Conservation (phyloP, 371 early-diverging fungal genomes). For the Mycotypha africana region DNA sequence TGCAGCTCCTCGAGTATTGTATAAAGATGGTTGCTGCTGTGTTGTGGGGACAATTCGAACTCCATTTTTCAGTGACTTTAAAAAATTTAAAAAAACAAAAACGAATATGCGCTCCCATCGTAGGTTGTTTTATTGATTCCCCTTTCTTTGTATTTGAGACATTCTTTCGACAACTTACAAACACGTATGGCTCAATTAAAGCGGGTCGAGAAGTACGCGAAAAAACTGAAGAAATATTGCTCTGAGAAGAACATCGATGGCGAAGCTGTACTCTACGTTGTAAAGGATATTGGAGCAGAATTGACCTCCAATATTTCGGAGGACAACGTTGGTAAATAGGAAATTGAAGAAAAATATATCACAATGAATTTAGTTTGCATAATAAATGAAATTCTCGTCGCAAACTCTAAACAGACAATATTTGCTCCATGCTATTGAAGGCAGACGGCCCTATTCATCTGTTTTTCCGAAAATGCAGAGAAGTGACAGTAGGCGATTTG, state of each 20-base stretch:
- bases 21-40: no score
- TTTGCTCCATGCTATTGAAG: slow-evolving; percentile 30
- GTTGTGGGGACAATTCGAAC: no score
- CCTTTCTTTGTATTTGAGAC: no score
- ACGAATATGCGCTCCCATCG: no score
- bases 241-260: neutral
- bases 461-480: slow-evolving; percentile 11
- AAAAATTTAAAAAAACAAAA: no score
- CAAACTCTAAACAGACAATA: slow-evolving; percentile 35
- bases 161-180: no score
- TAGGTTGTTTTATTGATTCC: slow-evolving; percentile 14
- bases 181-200: neutral
- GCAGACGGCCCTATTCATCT: slow-evolving; percentile 19
- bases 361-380: neutral
- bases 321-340: slow-evolving; percentile 27
- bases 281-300: slow-evolving; percentile 6
- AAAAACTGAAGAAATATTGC: neutral
- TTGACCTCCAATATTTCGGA: slow-evolving; percentile 23
- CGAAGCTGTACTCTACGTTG: neutral
- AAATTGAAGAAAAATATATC: neutral
- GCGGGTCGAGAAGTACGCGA: neutral
- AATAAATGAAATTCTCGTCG: no score
- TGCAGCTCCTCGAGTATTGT: no score
- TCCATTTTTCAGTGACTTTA: no score
- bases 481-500: slow-evolving; percentile 1